Base-by-base conservation (phyloP, 345 rosid species). In the Aquilaria malaccensis region DNA sequence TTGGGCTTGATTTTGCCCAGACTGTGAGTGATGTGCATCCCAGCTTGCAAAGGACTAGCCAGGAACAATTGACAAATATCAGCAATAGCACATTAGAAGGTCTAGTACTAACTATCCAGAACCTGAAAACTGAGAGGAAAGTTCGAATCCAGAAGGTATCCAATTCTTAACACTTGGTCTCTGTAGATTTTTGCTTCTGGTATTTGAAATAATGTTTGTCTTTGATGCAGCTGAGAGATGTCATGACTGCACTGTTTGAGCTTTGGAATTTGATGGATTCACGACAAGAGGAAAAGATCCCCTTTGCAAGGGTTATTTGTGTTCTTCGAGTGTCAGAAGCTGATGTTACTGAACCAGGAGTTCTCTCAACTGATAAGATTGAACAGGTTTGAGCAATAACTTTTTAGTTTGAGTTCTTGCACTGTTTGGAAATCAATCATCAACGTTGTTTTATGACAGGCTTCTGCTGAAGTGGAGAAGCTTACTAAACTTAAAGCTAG, bases 241-340 rank as follows among this genome's bases (percentile, higher is more conserved):
- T 84, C 57, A 66, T 67, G 52, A 72, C 64, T 12, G 73, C 80
- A 4, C 79, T 93, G 48, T 79, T 75, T 60, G 97, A 89, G 64
- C 86, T 93, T 45, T 93, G 94, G 98, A 84, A 79, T 71, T 80
- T 93, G 82, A 89, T 93, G 98, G 98, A 89, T 73, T 81, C 97
- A 11, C 81, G 96, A 30, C 70, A 76, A 52, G 85, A 78, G 67
- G 97, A 87, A 63, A 83, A 70, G 79, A 70, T 52, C 53, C 62
- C 43, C 33, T 93, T 89, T 67, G 73, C 87, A n/a, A 80, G 79
- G 74, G 70, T 85, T 51, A 70, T 70, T 52, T 71, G 70, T 33
- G 60, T 81, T 73, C 77, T 93, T 54, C 77, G 82, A 66, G 79
- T 76, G 68, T 72, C 94, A 11, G 94, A 93, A 71, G 71, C 79